Conservation (phyloP, 2,329 filamentous ascomycete genomes). For the Neonectria coccinea region DNA sequence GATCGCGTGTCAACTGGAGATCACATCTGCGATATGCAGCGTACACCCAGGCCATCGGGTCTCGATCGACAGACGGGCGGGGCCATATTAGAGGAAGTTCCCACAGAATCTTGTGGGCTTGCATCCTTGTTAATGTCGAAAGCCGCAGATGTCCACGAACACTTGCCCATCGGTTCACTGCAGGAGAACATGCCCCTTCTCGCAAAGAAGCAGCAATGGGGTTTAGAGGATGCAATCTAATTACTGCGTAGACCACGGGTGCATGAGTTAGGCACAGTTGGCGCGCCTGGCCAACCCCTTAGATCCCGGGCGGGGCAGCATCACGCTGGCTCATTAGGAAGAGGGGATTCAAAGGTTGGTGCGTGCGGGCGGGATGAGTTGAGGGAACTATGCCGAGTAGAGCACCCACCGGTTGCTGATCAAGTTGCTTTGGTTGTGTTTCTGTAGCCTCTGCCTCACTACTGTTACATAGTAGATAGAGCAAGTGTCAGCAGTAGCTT, state of each 20-base stretch:
- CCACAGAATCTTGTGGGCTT: constrained; percentile 8
- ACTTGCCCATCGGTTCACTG: constrained; percentile 6
- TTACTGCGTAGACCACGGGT: neutral
- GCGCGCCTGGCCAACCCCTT: constrained; percentile 5
- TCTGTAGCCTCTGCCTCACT: neutral
- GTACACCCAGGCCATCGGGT: constrained; percentile 31
- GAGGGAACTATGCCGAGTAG: constrained; percentile 4
- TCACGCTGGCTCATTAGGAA: neutral
- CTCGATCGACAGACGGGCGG: constrained; percentile 27
- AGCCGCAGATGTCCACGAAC: neutral
- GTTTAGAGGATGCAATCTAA: constrained; percentile 1
- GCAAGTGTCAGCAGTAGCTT: neutral
- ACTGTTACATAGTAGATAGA: too few species aligned
- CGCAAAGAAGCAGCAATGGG: constrained; percentile 12
- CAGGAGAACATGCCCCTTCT: constrained; percentile 8
- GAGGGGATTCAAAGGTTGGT: constrained; percentile 14
- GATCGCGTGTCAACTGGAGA: constrained; percentile 26
- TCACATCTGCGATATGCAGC: constrained; percentile 21
- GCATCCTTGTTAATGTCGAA: neutral
- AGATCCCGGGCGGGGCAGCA: constrained; percentile 10
- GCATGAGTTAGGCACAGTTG: constrained; percentile 11
- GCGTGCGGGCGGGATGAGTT: constrained; percentile 20
- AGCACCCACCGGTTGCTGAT: constrained; percentile 4
- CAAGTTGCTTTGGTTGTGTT: constrained; percentile 10
- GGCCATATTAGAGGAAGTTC: constrained; percentile 16